These are phyloP conservation scores for Polytrichum formosum DNA, from an alignment of 225 moss, liverwort and hornwort genomes.

Conservation along the genomic window DNA sequence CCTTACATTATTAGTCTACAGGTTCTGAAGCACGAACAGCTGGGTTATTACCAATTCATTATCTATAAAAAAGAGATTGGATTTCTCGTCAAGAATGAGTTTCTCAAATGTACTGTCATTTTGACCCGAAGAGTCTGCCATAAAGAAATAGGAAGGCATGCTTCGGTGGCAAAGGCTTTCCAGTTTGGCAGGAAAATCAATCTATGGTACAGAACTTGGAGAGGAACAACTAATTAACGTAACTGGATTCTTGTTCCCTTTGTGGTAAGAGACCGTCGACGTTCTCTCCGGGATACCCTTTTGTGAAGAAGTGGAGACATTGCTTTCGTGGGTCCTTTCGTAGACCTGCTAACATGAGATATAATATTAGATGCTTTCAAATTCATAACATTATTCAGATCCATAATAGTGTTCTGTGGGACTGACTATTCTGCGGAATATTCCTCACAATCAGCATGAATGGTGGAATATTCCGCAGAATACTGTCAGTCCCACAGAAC, in stretches of 20 bases:
- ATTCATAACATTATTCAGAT: too few species aligned
- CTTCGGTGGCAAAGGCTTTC: neutral
- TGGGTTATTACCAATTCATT: constrained; percentile 14
- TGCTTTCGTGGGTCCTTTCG: constrained; percentile 72
- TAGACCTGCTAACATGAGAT: constrained; percentile 41
- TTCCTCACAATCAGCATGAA: too few species aligned
- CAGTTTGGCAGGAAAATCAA: constrained; percentile 3
- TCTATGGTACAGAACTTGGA: constrained; percentile 9
- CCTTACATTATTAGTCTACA: constrained; percentile 34
- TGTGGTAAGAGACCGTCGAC: constrained; percentile 9
- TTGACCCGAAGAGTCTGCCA: neutral
- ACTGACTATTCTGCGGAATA: too few species aligned
- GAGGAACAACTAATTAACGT: neutral
- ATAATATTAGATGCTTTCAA: too few species aligned
- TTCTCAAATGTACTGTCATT: constrained; percentile 1
- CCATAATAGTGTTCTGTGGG: too few species aligned
- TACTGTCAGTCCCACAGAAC: too few species aligned
- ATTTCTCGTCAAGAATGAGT: constrained; percentile 9
- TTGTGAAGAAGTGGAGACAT: constrained; percentile 58
- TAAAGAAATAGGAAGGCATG: neutral
- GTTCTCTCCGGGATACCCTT: constrained; percentile 26
- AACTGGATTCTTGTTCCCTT: neutral
- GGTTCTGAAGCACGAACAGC: constrained; percentile 3
- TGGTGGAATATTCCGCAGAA: too few species aligned
- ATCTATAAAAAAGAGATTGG: neutral